Evolutionary conservation across 305 asterid genomes (phyloP).

Genomic region (Fraxinus nigra): DNA sequence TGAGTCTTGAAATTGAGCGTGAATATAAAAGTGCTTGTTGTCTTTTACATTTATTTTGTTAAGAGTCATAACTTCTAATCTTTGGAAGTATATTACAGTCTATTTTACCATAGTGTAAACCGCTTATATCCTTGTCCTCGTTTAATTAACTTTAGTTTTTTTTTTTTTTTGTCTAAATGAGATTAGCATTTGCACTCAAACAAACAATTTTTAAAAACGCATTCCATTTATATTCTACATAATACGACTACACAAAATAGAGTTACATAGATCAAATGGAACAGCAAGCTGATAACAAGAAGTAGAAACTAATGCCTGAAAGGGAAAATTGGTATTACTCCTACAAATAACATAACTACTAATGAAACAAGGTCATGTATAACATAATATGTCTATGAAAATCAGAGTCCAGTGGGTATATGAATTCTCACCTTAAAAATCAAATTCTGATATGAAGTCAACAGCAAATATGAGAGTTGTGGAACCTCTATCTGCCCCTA

Average conservation of each 20-base stretch:
- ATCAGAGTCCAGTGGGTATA: too few relatives aligned
- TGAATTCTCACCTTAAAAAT: too few relatives aligned
- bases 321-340: not conserved
- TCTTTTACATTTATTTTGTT: too few relatives aligned
- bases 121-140: not conserved
- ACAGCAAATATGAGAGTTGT: too few relatives aligned
- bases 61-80: not conserved
- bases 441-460: too few relatives aligned
- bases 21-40: too few relatives aligned
- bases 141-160: not conserved
- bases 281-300: not conserved
- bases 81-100: not conserved
- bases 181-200: not conserved
- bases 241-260: not conserved
- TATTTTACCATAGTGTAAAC: too few relatives aligned
- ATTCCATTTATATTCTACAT: not conserved
- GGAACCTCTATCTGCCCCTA: too few relatives aligned
- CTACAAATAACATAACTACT: too few relatives aligned
- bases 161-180: not conserved
- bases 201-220: not conserved
- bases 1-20: too few relatives aligned
- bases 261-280: not conserved
- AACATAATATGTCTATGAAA: too few relatives aligned
- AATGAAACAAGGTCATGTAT: too few relatives aligned
- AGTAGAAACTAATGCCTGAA: not conserved